Evolutionary conservation across 2,329 filamentous ascomycete genomes (phyloP).

Genomic region (Madurella mycetomatis): DNA sequence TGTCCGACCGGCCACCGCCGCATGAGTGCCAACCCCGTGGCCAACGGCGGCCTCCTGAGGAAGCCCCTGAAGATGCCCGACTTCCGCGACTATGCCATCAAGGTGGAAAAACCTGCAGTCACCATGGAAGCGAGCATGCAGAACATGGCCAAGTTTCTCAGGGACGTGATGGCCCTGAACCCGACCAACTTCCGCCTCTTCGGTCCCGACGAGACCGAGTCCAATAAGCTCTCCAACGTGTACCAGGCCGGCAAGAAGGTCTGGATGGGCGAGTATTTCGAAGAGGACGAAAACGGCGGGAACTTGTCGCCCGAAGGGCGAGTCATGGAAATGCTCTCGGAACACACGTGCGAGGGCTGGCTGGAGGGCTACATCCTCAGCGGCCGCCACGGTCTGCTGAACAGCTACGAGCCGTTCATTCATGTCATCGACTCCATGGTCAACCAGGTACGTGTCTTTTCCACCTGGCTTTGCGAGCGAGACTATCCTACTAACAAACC

Average conservation of each 20-base stretch:
- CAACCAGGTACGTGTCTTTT: slow-evolving; percentile 52
- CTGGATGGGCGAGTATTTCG: slow-evolving; percentile 74
- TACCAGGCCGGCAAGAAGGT: slow-evolving; percentile 75
- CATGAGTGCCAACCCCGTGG: slow-evolving; percentile 74
- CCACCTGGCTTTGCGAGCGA: neutral
- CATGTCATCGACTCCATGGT: slow-evolving; percentile 84
- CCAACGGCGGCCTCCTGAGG: slow-evolving; percentile 64
- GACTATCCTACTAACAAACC: slow-evolving; percentile 15
- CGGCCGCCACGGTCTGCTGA: slow-evolving; percentile 70
- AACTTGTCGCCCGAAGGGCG: slow-evolving; percentile 65
- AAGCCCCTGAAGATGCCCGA: slow-evolving; percentile 66
- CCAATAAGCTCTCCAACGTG: slow-evolving; percentile 69
- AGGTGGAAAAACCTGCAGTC: slow-evolving; percentile 57
- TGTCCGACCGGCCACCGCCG: slow-evolving; percentile 61
- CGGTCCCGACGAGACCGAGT: slow-evolving; percentile 76
- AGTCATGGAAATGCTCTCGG: slow-evolving; percentile 81
- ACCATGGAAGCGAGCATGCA: slow-evolving; percentile 60
- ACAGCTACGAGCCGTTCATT: slow-evolving; percentile 79
- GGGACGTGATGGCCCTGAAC: slow-evolving; percentile 63
- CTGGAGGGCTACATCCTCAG: slow-evolving; percentile 73
- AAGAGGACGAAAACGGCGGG: slow-evolving; percentile 69
- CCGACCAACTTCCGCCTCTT: slow-evolving; percentile 68
- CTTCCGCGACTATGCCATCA: slow-evolving; percentile 63
- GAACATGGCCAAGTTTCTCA: slow-evolving; percentile 63
- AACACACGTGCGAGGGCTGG: slow-evolving; percentile 77